Conservation (phyloP, 768 basidiomycete species). For the Cyathus striatus region DNA sequence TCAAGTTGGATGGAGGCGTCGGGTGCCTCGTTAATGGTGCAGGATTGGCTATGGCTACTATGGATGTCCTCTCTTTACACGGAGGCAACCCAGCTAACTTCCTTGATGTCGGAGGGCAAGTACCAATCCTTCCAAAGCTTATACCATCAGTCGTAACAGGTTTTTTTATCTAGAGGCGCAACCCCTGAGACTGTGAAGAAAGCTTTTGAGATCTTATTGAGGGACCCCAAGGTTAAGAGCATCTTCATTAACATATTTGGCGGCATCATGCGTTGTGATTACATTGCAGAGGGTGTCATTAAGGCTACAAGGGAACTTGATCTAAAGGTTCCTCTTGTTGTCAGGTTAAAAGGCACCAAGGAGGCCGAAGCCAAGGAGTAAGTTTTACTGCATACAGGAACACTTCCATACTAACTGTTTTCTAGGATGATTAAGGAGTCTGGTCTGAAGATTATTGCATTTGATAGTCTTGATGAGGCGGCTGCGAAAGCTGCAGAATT, state of each 20-base stretch:
- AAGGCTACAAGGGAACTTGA: slow-evolving; percentile 91
- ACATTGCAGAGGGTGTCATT: slow-evolving; percentile 97
- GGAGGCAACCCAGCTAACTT: slow-evolving; percentile 98
- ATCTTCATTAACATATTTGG: slow-evolving; percentile 99
- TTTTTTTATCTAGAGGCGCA: slow-evolving; percentile 60
- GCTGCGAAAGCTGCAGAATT: slow-evolving; percentile 75
- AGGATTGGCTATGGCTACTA: slow-evolving; percentile 98
- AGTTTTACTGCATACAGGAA: slow-evolving; percentile 22
- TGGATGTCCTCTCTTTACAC: slow-evolving; percentile 97
- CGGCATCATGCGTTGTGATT: slow-evolving; percentile 99
- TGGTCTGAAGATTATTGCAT: slow-evolving; percentile 89
- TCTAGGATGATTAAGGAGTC: slow-evolving; percentile 88
- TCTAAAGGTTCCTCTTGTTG: slow-evolving; percentile 82
- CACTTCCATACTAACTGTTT: slow-evolving; percentile 6
- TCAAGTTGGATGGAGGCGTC: slow-evolving; percentile 96
- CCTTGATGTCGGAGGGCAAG: slow-evolving; percentile 93
- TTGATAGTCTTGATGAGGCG: slow-evolving; percentile 91
- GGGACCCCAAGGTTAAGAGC: slow-evolving; percentile 90
- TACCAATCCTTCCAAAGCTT: slow-evolving; percentile 1
- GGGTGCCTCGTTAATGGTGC: slow-evolving; percentile 99
- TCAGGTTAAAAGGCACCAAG: slow-evolving; percentile 95
- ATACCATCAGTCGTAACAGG: slow-evolving; percentile 1
- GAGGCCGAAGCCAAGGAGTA: slow-evolving; percentile 94
- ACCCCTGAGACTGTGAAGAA: slow-evolving; percentile 99
- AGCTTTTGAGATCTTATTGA: slow-evolving; percentile 92